Evolutionary conservation across 352 stramenopile genomes (phyloP), one percentile per base, ranked within the genome.

Genomic region (Halophytophthora batemanensis): DNA sequence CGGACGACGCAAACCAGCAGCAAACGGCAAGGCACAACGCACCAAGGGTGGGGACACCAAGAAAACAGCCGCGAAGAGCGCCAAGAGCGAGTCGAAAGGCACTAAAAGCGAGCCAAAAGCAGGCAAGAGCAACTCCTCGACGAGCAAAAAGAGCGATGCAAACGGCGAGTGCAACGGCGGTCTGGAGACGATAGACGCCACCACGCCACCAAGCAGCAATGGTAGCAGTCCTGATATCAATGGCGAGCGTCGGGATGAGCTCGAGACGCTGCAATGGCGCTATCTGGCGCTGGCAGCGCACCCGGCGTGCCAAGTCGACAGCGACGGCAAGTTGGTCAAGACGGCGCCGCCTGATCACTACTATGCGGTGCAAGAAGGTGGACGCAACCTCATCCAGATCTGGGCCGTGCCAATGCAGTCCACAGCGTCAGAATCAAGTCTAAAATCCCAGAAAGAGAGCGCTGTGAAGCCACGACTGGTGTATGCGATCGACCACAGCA

Each of bases 401-500:
- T 93, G 82, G 82, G 79, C 77, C 2, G 53, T 93, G 10, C 81
- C 81, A 4, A 68, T 83, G 38, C 59, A 53, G n/a, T 28, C 15
- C 28, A 43, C 44, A 7, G 56, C 45, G 33, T 22, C 28, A 36
- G 38, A 21, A 45, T 28, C 31, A 33, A 41, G 29, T 45, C 21
- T 0, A 37, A 25, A 45, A 41, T 18, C 8, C 13, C 52, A n/a
- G 34, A 53, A 19, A 37, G 23, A 22, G 6, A 42, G 40, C 3
- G 19, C 15, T 2, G 51, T 64, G 21, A 70, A 77, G 21, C 81
- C 82, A 11, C 55, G 66, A 17, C 59, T 90, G 7, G 77, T 93
- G 48, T 90, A 82, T 40, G 81, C 67, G 18, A 90, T 95, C 31
- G 80, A 86, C 33, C 84, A 95, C 42, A 45, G 73, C 15, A 77